Conservation (phyloP, 1,284 basidiomycete species). For the Melanopsichium pennsylvanicum region DNA sequence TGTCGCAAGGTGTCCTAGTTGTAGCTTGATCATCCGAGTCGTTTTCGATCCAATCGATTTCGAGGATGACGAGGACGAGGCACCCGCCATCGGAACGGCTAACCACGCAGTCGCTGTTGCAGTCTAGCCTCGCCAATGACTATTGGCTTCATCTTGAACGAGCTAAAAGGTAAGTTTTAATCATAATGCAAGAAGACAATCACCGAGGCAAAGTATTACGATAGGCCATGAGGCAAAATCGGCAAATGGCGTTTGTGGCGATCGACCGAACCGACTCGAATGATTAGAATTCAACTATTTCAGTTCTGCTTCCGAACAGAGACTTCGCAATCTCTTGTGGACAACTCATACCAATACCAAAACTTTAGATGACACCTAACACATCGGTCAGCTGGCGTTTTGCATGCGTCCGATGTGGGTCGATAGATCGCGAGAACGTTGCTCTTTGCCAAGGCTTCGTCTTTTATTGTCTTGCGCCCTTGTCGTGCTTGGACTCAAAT, state of each 20-base stretch:
- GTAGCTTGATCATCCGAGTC: constrained; percentile 89
- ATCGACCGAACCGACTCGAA: constrained; percentile 13
- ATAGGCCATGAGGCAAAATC: not conserved
- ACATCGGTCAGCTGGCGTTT: not conserved
- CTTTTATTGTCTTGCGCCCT: no score
- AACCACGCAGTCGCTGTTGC: constrained; percentile 15
- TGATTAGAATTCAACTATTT: constrained; percentile 41
- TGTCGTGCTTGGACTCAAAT: no score
- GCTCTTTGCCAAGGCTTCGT: constrained; percentile 2
- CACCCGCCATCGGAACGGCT: constrained; percentile 15
- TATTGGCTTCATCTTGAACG: constrained; percentile 24
- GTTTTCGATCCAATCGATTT: constrained; percentile 85
- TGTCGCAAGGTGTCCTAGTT: constrained; percentile 95
- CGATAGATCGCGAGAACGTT: constrained; percentile 6
- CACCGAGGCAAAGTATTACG: no score
- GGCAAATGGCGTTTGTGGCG: no score
- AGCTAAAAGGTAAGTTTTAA: constrained; percentile 14
- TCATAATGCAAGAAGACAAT: not conserved
- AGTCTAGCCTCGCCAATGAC: no score
- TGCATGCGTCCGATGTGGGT: constrained; percentile 1
- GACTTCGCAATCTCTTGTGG: constrained; percentile 56
- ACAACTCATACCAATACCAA: constrained; percentile 51
- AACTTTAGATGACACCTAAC: constrained; percentile 34
- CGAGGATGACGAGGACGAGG: constrained; percentile 39
- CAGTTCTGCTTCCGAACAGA: constrained; percentile 57